Conservation (phyloP, 139 green algal genomes). For the Tetraselmis chui region DNA sequence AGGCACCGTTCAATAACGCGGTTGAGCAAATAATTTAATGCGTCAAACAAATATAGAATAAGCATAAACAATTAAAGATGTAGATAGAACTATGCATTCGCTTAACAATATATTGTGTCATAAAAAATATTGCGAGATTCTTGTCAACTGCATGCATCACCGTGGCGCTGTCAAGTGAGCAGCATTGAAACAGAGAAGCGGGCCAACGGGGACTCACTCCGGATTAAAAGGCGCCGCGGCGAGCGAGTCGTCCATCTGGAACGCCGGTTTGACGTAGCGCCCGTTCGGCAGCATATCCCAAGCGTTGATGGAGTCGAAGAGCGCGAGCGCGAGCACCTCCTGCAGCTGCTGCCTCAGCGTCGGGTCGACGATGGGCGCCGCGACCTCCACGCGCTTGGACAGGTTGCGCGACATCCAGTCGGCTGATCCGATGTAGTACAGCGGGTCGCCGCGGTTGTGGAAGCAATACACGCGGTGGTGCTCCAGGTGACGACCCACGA, state of each 20-base stretch:
- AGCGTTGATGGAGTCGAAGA: conserved; percentile 14
- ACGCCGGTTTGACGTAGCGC: conserved; percentile 18
- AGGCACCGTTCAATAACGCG: no score
- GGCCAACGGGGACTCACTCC: not conserved
- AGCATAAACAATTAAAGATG: no score
- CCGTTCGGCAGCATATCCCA: conserved; percentile 29
- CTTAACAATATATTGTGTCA: no score
- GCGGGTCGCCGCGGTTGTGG: conserved; percentile 27
- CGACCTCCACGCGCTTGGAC: conserved; percentile 43
- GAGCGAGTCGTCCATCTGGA: conserved; percentile 7
- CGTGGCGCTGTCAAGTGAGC: no score
- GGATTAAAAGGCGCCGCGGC: conserved; percentile 9
- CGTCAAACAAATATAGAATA: no score
- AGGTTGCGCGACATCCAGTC: conserved; percentile 59
- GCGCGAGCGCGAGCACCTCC: conserved; percentile 29
- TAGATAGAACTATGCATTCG: no score
- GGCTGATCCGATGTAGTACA: conserved; percentile 45
- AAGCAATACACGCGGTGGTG: conserved; percentile 48
- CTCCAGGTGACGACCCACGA: conserved; percentile 51
- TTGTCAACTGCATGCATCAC: no score
- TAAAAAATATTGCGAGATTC: no score
- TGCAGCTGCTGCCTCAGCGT: conserved; percentile 34
- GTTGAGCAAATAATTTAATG: no score
- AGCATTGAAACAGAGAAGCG: no score
- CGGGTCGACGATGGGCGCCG: conserved; percentile 32